These are phyloP conservation scores for Claviceps cyperi DNA, from an alignment of 2,329 filamentous ascomycete genomes.

Conservation along the genomic window DNA sequence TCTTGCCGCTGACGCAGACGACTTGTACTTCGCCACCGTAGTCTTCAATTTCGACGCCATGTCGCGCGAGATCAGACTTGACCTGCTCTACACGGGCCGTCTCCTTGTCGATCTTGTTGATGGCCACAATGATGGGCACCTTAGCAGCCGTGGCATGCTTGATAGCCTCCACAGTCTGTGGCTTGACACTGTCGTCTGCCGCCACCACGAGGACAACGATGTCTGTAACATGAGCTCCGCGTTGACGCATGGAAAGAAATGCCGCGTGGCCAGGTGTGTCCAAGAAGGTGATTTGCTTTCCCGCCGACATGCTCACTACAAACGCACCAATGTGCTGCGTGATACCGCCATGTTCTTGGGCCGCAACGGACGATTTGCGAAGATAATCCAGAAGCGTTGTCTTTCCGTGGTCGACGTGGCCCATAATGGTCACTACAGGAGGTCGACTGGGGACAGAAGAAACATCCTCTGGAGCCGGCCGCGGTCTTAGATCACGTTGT, in stretches of 20 bases:
- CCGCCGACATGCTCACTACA: constrained; percentile 72
- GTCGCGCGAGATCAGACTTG: constrained; percentile 69
- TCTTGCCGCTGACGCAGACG: constrained; percentile 84
- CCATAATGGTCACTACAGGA: constrained; percentile 97
- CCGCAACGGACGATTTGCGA: constrained; percentile 81
- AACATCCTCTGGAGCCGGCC: constrained; percentile 53
- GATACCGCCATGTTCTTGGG: constrained; percentile 87
- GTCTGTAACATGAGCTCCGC: constrained; percentile 90
- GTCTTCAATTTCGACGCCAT: constrained; percentile 87
- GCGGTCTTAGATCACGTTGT: constrained; percentile 54
- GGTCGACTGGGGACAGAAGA: constrained; percentile 59
- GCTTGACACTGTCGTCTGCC: constrained; percentile 93
- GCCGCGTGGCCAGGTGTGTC: constrained; percentile 95
- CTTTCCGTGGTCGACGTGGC: constrained; percentile 96
- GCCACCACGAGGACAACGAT: constrained; percentile 94
- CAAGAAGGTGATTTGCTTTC: constrained; percentile 87
- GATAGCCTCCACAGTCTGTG: constrained; percentile 89
- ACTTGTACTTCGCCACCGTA: constrained; percentile 90
- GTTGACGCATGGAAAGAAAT: constrained; percentile 88
- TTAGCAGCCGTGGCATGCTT: constrained; percentile 79
- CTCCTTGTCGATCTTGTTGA: constrained; percentile 92
- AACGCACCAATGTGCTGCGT: constrained; percentile 98
- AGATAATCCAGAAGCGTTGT: constrained; percentile 91
- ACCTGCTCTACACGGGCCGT: constrained; percentile 69
- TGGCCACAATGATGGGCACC: constrained; percentile 92